Evolutionary conservation across 108 stramenopile species (phyloP), one percentile per base, ranked within the genome.

Genomic region (Nitzschia sp.): DNA sequence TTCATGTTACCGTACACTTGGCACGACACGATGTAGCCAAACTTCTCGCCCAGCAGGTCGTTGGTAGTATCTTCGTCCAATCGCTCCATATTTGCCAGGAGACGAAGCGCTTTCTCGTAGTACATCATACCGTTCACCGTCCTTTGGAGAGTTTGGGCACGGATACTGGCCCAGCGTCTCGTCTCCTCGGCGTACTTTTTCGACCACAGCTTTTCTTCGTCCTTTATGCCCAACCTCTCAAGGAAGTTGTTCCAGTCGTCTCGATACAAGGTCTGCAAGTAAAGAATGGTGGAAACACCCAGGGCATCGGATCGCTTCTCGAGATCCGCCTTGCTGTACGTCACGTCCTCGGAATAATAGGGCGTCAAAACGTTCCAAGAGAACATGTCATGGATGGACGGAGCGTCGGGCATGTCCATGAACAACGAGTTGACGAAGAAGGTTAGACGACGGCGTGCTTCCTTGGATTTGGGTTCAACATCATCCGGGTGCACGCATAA

Each of bases 61-160:
- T 98, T 95, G 31, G 93, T 92, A 1, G 95, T 88, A 66, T 90
- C 89, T 42, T 85, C 86, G 46, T 94, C 93, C 36, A 94, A 81
- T 26, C 92, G 84, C 74, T 99, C 98, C 38, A 99, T 83, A 47
- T 93, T 90, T 2, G 95, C 97, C 25, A 99, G 82, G 34, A 99
- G 80, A 28, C 95, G 92, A 15, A 98, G 82, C 15, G 98, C 97
- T 59, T 95, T 96, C 77, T 99, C 98, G 64, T 91, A 95, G 76
- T 97, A 95, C 98, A 99, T 99, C 95, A 99, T 99, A 27, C 98
- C 98, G 54, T 89, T 95, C 27, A 98, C 96, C 15, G 98, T 99
- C 54, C 98, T 79, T 31, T 87, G 85, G 61, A 99, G 81, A 6
- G 98, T 98, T 78, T 99, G 98, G 19, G 96, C 95, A 46, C 98